These are phyloP conservation scores for Stylosanthes scabra DNA, from an alignment of 331 rosid genomes.

Conservation along the genomic window DNA sequence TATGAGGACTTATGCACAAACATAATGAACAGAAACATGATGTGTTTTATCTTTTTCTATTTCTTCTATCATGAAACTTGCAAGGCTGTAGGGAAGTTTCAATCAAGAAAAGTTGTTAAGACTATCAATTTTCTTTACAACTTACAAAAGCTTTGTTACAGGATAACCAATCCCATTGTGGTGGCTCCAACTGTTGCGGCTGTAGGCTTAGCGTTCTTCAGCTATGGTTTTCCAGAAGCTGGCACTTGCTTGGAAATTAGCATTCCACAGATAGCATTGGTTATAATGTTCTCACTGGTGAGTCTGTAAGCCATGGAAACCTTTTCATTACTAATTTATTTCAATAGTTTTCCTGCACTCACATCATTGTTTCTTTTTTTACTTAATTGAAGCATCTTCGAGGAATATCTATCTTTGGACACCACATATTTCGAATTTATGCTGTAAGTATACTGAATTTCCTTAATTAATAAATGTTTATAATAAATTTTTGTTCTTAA, in stretches of 20 bases:
- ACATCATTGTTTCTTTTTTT: background rate
- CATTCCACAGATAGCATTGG: constrained; percentile 70
- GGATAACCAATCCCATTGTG: constrained; percentile 84
- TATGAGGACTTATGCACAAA: too few species aligned
- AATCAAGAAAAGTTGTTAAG: background rate
- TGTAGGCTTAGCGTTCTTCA: constrained; percentile 83
- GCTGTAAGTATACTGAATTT: constrained; percentile 59
- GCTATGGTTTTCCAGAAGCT: constrained; percentile 91
- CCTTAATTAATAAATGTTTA: constrained; percentile 17
- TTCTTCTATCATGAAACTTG: background rate
- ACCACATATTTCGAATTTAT: constrained; percentile 68
- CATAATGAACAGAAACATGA: too few species aligned
- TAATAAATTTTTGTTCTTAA: constrained; percentile 25
- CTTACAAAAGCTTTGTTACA: constrained; percentile 39
- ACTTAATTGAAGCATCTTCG: constrained; percentile 65
- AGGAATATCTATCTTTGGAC: constrained; percentile 76
- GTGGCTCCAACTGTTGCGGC: constrained; percentile 93
- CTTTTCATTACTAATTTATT: constrained; percentile 19
- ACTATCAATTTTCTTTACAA: constrained; percentile 26
- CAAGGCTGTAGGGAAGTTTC: background rate
- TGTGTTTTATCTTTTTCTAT: background rate
- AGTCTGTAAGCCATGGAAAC: constrained; percentile 17
- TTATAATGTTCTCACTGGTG: constrained; percentile 78
- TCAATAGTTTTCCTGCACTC: constrained; percentile 23
- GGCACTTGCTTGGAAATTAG: constrained; percentile 92